Evolutionary conservation across 768 basidiomycete species (phyloP).

Genomic region (Psilocybe tampanensis): DNA sequence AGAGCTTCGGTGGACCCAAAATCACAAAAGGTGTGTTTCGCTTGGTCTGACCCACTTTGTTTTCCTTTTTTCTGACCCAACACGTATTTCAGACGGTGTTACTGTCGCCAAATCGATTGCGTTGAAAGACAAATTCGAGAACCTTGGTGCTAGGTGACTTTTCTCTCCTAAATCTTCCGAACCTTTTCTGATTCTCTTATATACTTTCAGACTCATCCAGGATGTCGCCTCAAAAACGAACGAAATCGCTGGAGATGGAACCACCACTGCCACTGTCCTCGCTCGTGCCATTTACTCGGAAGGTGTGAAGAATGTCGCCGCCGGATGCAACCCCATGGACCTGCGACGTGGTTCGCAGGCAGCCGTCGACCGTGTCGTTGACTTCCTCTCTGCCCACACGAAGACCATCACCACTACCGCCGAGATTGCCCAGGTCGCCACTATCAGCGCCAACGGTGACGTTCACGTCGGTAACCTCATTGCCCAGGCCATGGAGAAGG

Average conservation of each 20-base stretch:
- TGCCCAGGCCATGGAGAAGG: slow-evolving; percentile 99
- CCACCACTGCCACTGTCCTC: slow-evolving; percentile 96
- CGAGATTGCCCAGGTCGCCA: slow-evolving; percentile 99
- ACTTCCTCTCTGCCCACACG: slow-evolving; percentile 85
- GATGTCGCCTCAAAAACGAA: slow-evolving; percentile 97
- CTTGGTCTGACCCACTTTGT: no score
- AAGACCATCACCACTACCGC: slow-evolving; percentile 95
- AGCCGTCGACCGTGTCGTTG: slow-evolving; percentile 93
- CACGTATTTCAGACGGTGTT: slow-evolving; percentile 83
- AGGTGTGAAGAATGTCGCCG: slow-evolving; percentile 98
- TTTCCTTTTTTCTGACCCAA: neutral
- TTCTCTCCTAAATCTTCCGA: neutral
- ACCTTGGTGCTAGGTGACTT: slow-evolving; percentile 92
- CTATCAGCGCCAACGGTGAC: slow-evolving; percentile 85
- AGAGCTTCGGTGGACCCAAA: slow-evolving; percentile 86
- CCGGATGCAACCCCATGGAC: slow-evolving; percentile 99
- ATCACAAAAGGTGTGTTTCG: slow-evolving; percentile 84
- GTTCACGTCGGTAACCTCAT: slow-evolving; percentile 91
- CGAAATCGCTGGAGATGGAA: slow-evolving; percentile 96
- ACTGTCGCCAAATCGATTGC: slow-evolving; percentile 95
- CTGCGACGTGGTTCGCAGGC: slow-evolving; percentile 97
- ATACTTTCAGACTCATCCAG: slow-evolving; percentile 74
- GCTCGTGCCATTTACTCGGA: slow-evolving; percentile 98
- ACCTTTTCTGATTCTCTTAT: slow-evolving; percentile 1
- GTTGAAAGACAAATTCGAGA: slow-evolving; percentile 98